Base-by-base conservation (phyloP, 2,329 filamentous ascomycete species). In the Intubia oerlemansii region DNA sequence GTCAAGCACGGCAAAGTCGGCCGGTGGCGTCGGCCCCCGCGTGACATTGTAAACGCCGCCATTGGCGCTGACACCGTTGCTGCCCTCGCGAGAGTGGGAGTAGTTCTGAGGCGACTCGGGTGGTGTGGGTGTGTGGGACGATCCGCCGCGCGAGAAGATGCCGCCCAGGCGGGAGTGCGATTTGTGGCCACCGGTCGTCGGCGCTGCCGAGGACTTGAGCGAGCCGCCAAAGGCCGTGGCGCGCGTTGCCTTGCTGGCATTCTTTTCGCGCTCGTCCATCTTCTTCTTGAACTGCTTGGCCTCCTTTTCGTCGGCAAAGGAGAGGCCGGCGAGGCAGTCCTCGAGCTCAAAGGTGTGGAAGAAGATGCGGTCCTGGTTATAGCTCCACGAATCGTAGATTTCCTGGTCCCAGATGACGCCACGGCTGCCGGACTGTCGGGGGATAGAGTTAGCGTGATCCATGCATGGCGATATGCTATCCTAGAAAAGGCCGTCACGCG, bases 321-420 rank as follows among this genome's bases (percentile, higher is more conserved):
- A 92, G 34, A 98, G 56, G 1, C 74, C 88, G 5, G 82, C 88
- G 35, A 90, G 56, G 44, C 82, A 95, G 37, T 90, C 72, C 51
- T 95, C 84, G 32, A 92, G 65, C 54, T 98, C 88, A 47, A 98
- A 98, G 5, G 80, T 82, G 52, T 95, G 84, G 54, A 98, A 98
- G 54, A 93, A 98, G 34, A 80, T 85, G 36, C 88, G 74, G 49
- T 98, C 88, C 46, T 93, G 85, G 53, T 93, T 92, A 59, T 95
- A 98, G 37, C 63, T 61, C 62, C 91, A 95, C 28, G 71, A 72
- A 41, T 98, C 85, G 54, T 91, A 98, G 42, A 98, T 81, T 53
- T 98, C 88, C 54, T 95, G 85, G 44, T 92, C 84, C 81, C 81
- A 93, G 43, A 93, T 75, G 28, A 93, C 82, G 33, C 85, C 84